phyloP scores from a whole-genome alignment of 2,329 filamentous ascomycete genomes.

The Aphanocladium album region DNA sequence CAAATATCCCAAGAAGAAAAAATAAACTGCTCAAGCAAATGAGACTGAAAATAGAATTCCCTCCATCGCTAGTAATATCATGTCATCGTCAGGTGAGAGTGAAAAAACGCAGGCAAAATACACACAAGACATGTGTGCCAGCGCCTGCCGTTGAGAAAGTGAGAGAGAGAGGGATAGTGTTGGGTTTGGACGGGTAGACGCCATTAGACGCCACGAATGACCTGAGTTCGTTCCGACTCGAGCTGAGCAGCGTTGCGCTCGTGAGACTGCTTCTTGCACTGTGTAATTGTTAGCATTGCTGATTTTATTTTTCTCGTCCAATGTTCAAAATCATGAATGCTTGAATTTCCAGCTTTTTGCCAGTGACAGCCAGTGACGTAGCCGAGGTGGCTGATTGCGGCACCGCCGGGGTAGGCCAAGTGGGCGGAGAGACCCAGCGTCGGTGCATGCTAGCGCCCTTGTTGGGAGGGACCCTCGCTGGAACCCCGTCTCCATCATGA shows the following conservation, averaged over 20 bases:
- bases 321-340: not conserved
- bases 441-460: constrained; percentile 7
- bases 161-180: not conserved
- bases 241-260: constrained; percentile 90
- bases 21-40: constrained; percentile 1
- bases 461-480: not conserved
- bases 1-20: constrained; percentile 10
- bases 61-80: constrained; percentile 10
- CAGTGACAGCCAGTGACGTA: constrained; percentile 14
- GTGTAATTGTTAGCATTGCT: constrained; percentile 15
- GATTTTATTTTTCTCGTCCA: not conserved
- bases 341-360: not conserved
- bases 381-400: constrained; percentile 1
- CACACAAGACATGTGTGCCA: not conserved
- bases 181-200: not conserved
- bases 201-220: constrained; percentile 81
- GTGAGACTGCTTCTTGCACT: constrained; percentile 96
- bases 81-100: constrained; percentile 6
- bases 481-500: not conserved
- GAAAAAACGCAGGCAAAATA: not conserved
- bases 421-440: not conserved
- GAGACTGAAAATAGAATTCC: not conserved
- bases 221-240: constrained; percentile 86
- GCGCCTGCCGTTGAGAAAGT: not conserved
- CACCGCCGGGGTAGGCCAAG: constrained; percentile 1